A percentile compares a stretch with the other conserved stretches of the same genome.
Conservation (phyloP, 2,329 filamentous ascomycete species). For the Xylaria sp. region DNA sequence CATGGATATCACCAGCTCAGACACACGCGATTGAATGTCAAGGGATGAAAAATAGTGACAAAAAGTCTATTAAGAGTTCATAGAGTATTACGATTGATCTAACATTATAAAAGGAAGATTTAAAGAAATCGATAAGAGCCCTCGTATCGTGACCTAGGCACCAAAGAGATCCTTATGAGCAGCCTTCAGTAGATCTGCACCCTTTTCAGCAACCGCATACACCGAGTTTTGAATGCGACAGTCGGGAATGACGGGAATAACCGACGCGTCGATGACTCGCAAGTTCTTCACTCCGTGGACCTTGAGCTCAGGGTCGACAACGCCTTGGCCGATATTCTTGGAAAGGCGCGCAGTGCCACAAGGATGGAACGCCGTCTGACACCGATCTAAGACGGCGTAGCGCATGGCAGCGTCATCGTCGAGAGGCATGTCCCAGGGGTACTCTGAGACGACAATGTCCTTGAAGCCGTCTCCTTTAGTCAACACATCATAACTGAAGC, state of each 20-base stretch:
- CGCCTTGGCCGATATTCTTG: constrained; percentile 62
- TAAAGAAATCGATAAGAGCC: not conserved
- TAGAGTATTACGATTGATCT: not conserved
- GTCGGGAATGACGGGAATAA: constrained; percentile 66
- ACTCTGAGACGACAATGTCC: constrained; percentile 63
- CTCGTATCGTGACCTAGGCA: not conserved
- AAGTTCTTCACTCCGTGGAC: constrained; percentile 66
- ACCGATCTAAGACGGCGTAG: constrained; percentile 65
- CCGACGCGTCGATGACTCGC: constrained; percentile 65
- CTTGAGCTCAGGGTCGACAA: constrained; percentile 62
- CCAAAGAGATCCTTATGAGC: constrained; percentile 31
- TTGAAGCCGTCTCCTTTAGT: constrained; percentile 67
- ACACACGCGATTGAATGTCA: not conserved
- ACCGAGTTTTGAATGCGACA: constrained; percentile 70
- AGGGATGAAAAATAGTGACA: not conserved
- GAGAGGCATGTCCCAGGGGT: constrained; percentile 70
- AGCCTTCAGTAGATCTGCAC: constrained; percentile 18
- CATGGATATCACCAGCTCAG: not conserved
- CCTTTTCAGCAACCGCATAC: constrained; percentile 69
- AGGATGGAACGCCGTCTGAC: constrained; percentile 69
- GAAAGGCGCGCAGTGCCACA: constrained; percentile 66
- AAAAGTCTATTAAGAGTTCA: not conserved
- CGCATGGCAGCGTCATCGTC: constrained; percentile 67
- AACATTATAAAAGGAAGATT: not conserved
- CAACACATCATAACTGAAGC: constrained; percentile 67